phyloP scores from a whole-genome alignment of 1,284 basidiomycete genomes.

The Trametes sp. region DNA sequence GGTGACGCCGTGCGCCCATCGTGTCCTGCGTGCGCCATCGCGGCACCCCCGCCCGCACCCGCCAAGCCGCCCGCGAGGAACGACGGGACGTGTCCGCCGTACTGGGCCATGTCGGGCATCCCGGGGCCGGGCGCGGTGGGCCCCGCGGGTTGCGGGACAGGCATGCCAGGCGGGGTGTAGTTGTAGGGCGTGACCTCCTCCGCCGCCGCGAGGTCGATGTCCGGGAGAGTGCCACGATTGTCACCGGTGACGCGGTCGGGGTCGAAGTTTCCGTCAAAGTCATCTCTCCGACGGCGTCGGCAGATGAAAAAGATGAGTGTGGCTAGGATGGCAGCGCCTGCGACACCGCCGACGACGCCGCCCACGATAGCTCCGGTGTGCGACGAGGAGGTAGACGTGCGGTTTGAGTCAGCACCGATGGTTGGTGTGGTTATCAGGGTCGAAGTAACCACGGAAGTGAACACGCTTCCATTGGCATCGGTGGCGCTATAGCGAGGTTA shows the following conservation, averaged over 20 bases:
- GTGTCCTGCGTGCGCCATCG: constrained; percentile 1
- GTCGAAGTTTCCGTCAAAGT: constrained; percentile 61
- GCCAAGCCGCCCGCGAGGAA: constrained; percentile 36
- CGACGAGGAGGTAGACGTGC: constrained; percentile 27
- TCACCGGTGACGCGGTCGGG: constrained; percentile 50
- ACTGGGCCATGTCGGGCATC: constrained; percentile 38
- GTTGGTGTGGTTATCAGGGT: constrained; percentile 24
- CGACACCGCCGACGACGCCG: constrained; percentile 49
- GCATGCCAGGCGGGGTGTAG: constrained; percentile 33
- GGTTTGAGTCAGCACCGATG: constrained; percentile 13
- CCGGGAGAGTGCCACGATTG: constrained; percentile 42
- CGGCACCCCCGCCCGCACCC: constrained; percentile 30
- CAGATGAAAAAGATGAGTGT: constrained; percentile 36
- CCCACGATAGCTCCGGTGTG: constrained; percentile 48
- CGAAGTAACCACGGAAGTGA: constrained; percentile 35
- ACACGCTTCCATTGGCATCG: constrained; percentile 32
- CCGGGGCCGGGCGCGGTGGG: constrained; percentile 1
- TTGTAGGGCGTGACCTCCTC: constrained; percentile 47
- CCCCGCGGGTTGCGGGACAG: constrained; percentile 13
- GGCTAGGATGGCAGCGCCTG: constrained; percentile 39
- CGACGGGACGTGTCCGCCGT: constrained; percentile 33
- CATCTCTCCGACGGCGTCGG: constrained; percentile 42
- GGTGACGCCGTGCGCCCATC: constrained; percentile 24
- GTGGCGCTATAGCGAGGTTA: constrained; percentile 31
- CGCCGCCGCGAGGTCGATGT: constrained; percentile 47